Evolutionary conservation across 1,284 basidiomycete genomes (phyloP).

Genomic region (Moesziomyces sp.): DNA sequence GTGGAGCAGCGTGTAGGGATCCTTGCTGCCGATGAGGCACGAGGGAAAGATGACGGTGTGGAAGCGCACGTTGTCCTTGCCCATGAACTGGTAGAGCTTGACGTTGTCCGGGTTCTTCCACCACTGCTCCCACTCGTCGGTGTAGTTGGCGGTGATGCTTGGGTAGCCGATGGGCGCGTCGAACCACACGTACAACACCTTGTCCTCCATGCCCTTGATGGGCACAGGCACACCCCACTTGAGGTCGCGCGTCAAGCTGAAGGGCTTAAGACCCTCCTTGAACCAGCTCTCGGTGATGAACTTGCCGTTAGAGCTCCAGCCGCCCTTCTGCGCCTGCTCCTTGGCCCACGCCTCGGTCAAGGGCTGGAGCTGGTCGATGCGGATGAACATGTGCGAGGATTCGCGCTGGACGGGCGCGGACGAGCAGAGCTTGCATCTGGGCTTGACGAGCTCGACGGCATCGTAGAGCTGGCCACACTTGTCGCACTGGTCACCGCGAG

Average conservation of each 20-base stretch:
- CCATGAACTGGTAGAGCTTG: constrained; percentile 96
- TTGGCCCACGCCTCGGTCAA: constrained; percentile 89
- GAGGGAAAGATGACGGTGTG: constrained; percentile 96
- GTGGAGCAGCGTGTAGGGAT: constrained; percentile 92
- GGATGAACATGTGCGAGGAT: constrained; percentile 95
- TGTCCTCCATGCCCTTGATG: constrained; percentile 83
- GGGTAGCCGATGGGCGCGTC: constrained; percentile 98
- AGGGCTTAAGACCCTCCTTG: constrained; percentile 85
- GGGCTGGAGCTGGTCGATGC: constrained; percentile 85
- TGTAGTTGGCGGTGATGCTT: constrained; percentile 96
- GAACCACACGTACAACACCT: constrained; percentile 95
- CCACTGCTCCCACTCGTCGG: constrained; percentile 94
- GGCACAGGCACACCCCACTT: constrained; percentile 97
- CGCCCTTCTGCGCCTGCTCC: constrained; percentile 79
- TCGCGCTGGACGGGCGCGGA: constrained; percentile 74
- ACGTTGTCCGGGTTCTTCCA: constrained; percentile 96
- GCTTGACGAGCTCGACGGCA: constrained; percentile 91
- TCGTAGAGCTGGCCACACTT: constrained; percentile 87
- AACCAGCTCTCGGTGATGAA: constrained; percentile 91
- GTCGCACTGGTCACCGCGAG: constrained; percentile 98
- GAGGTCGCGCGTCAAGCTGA: constrained; percentile 91
- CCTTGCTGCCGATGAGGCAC: constrained; percentile 86
- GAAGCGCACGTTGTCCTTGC: constrained; percentile 84
- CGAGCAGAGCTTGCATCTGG: constrained; percentile 89
- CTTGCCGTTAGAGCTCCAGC: constrained; percentile 92